Evolutionary conservation across 768 basidiomycete genomes (phyloP), one percentile per base, ranked within the genome.

Genomic region (Suillus hirtellus): DNA sequence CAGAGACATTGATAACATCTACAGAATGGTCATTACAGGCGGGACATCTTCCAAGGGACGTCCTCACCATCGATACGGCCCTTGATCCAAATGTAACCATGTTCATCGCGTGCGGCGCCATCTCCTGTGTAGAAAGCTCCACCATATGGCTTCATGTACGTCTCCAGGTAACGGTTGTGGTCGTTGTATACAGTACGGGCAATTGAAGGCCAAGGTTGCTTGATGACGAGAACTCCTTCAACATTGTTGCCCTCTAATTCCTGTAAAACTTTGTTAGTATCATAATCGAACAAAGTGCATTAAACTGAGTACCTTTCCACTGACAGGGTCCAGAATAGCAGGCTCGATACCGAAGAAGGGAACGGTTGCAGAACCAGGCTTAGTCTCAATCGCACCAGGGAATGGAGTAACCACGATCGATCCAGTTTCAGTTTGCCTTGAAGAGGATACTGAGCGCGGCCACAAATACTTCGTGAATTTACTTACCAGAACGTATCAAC

Each of bases 61-160:
- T 64, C 83, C 77, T 67, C 82, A 86, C 91, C 95, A 76, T 99
- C 97, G 58, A 99, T 86, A 68, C 97, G 88, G 59, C 96, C 97
- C 77, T 95, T 95, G 77, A 99, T 98, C 96, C 97, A 99, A 73
- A 96, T 92, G 79, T 99, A 99, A 2, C 96, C 97, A 69, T 99
- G 88, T 67, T 90, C 87, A 72, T 99, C 97, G 24, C 96, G 86
- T 15, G 90, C 90, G 35, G 96, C 96, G 50, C 96, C 97, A 70
- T 99, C 96, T 27, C 97, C 97, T n/a, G 96, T 99, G 78, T 91
- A 97, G 84, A 93, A 99, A 73, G 83, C 80, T 8, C 96, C 96
- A 7, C 93, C 92, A 79, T 96, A 96, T 31, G 92, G 91, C 80
- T 80, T 84, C 86, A 90, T 88, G 77, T 90, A 91, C 27, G 89